Base-by-base conservation (phyloP, 176 grass and related monocot species). In the Paspalum vaginatum region DNA sequence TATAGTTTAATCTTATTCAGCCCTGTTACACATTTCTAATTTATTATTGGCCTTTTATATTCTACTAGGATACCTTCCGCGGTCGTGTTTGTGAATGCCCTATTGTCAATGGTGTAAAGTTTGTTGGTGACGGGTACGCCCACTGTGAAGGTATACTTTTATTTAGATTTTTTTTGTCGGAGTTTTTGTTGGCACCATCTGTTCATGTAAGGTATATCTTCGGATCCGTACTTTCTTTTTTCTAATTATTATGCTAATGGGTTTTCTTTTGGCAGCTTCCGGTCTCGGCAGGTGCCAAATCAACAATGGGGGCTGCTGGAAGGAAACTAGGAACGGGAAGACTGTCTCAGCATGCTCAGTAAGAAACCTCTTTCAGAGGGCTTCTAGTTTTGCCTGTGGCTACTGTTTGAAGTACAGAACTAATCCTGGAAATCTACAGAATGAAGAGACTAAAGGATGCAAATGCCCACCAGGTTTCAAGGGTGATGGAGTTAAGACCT, bases 231-330 rank as follows among this genome's bases (percentile, higher is more conserved):
- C 9, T n/a, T 47, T 11, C 6, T 47, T 41, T 50, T 20, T 26
- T 22, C 2, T 53, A 68, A 46, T 4, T 20, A 72, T 21, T 73
- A 73, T 73, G n/a, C 26, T 78, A 49, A 78, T 12, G 39, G 43
- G 26, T 4, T 53, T 84, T 32, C 17, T 11, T 75, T 76, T 65
- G 57, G 15, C 63, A 97, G 94, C 94, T 80, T 97, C 94, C 40
- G 94, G 94, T 65, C 67, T 83, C 5, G 91, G 91, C 14, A 89
- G 94, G 64, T 97, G 94, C 80, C 85, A 80, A 69, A 91, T 97
- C 61, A 93, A 89, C 91, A 89, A 97, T 64, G 94, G 94, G 52
- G 94, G 94, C 37, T 97, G 94, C 68, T 97, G 94, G 94, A 97
- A 91, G 64, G 85, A 82, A 38, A 89, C 86, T 56, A 91, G 61